Evolutionary conservation across 2,329 filamentous ascomycete genomes (phyloP).

Genomic region (Epichloe coenophiala): DNA sequence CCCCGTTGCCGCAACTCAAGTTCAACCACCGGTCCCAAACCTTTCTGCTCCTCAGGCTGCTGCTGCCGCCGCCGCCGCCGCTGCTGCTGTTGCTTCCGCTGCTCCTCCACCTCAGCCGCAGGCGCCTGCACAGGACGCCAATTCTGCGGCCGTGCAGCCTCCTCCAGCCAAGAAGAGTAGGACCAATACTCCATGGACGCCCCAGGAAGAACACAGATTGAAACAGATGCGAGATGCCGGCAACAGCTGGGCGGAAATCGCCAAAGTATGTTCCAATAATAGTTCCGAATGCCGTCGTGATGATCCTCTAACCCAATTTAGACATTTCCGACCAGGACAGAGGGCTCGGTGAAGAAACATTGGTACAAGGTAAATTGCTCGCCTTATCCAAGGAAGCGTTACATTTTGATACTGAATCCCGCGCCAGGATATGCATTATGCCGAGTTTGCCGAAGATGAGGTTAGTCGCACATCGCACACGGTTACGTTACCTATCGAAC

Average conservation of each 20-base stretch:
- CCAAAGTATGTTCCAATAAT: slow-evolving; percentile 60
- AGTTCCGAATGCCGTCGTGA: neutral
- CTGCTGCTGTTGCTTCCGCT: too few relatives aligned
- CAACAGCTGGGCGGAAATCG: slow-evolving; percentile 95
- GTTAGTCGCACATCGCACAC: slow-evolving; percentile 30
- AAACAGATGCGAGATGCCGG: slow-evolving; percentile 91
- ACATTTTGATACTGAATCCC: neutral
- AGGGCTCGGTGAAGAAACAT: slow-evolving; percentile 98
- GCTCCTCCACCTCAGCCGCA: slow-evolving; percentile 15
- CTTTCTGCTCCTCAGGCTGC: slow-evolving; percentile 18
- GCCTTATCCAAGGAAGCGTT: neutral
- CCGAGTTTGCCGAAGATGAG: slow-evolving; percentile 95
- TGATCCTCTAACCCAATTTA: slow-evolving; percentile 20
- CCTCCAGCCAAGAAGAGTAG: slow-evolving; percentile 77
- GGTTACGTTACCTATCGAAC: neutral
- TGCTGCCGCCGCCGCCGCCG: neutral
- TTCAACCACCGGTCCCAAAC: slow-evolving; percentile 17
- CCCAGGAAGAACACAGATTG: slow-evolving; percentile 79
- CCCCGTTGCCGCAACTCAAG: slow-evolving; percentile 19
- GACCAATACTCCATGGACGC: slow-evolving; percentile 98
- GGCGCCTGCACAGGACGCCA: slow-evolving; percentile 18
- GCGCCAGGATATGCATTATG: slow-evolving; percentile 90
- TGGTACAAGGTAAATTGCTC: slow-evolving; percentile 81
- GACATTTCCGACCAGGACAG: slow-evolving; percentile 86
- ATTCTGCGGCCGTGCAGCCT: slow-evolving; percentile 20